phyloP scores from a whole-genome alignment of 2,329 filamentous ascomycete species.

The Apiospora saccharicola region DNA sequence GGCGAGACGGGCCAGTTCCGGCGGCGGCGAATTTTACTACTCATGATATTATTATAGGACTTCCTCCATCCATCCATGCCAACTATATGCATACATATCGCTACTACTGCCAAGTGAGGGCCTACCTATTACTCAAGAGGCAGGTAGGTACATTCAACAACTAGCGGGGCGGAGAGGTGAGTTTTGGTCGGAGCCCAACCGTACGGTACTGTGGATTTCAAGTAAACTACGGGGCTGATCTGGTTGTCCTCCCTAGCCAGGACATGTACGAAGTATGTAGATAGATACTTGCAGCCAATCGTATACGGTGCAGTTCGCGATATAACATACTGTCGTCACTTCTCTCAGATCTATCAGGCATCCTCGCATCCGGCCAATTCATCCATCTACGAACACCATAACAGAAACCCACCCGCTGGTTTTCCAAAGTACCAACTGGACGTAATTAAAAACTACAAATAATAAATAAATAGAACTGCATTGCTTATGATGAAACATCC shows the following conservation, averaged over 20 bases:
- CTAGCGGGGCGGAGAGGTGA: slow-evolving; percentile 7
- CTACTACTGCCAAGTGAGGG: too few species aligned
- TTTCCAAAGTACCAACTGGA: not conserved
- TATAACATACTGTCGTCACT: not conserved
- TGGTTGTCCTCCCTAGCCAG: not conserved
- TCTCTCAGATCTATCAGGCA: not conserved
- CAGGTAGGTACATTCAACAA: not conserved
- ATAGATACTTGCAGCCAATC: not conserved
- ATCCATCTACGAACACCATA: not conserved
- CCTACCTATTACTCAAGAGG: not conserved
- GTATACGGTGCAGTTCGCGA: not conserved
- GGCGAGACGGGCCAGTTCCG: slow-evolving; percentile 2
- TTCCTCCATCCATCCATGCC: not conserved
- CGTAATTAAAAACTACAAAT: not conserved
- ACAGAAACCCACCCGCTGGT: not conserved
- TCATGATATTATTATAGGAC: not conserved
- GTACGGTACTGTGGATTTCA: slow-evolving; percentile 7
- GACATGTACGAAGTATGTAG: not conserved
- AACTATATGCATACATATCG: not conserved
- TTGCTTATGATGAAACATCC: not conserved
- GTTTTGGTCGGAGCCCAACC: slow-evolving; percentile 4
- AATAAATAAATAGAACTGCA: not conserved
- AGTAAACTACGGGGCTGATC: slow-evolving; percentile 8
- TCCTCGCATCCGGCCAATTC: not conserved
- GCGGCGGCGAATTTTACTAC: not conserved